phyloP scores from a whole-genome alignment of 768 basidiomycete genomes.

The Boletus rex-veris region DNA sequence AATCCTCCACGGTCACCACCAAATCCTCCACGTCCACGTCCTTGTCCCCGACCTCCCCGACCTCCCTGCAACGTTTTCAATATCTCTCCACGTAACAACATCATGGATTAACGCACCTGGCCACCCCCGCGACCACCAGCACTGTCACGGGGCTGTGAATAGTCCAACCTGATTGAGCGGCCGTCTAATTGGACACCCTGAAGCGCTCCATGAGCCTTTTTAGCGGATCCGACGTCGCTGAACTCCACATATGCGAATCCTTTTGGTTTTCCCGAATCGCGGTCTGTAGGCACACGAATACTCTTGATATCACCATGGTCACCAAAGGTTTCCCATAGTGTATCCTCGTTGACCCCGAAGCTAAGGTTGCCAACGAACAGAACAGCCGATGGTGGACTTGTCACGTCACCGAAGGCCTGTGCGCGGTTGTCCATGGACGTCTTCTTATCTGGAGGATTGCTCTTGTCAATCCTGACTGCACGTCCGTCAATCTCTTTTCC shows the following conservation, averaged over 20 bases:
- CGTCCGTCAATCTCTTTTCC: slow-evolving; percentile 94
- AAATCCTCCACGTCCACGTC: slow-evolving; percentile 11
- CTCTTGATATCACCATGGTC: slow-evolving; percentile 82
- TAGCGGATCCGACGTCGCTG: slow-evolving; percentile 72
- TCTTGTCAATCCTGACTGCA: slow-evolving; percentile 79
- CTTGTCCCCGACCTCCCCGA: slow-evolving; percentile 31
- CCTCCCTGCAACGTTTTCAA: slow-evolving; percentile 23
- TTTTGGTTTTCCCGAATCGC: slow-evolving; percentile 86
- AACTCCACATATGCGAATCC: slow-evolving; percentile 98
- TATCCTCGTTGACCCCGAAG: slow-evolving; percentile 76
- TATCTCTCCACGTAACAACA: neutral
- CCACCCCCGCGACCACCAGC: slow-evolving; percentile 51
- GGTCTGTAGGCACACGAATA: slow-evolving; percentile 89
- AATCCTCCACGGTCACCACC: slow-evolving; percentile 39
- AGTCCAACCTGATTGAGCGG: slow-evolving; percentile 78
- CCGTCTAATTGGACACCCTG: slow-evolving; percentile 79
- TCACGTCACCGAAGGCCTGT: slow-evolving; percentile 69
- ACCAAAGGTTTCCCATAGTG: slow-evolving; percentile 85
- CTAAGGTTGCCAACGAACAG: slow-evolving; percentile 92
- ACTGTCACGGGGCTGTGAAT: slow-evolving; percentile 74
- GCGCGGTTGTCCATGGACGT: slow-evolving; percentile 65
- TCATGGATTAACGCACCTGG: slow-evolving; percentile 34
- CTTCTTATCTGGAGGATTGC: slow-evolving; percentile 56
- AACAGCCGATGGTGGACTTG: slow-evolving; percentile 63
- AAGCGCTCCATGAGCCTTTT: slow-evolving; percentile 70